Evolutionary conservation across 2,329 filamentous ascomycete species (phyloP).

Genomic region (Verticillium nubilum): DNA sequence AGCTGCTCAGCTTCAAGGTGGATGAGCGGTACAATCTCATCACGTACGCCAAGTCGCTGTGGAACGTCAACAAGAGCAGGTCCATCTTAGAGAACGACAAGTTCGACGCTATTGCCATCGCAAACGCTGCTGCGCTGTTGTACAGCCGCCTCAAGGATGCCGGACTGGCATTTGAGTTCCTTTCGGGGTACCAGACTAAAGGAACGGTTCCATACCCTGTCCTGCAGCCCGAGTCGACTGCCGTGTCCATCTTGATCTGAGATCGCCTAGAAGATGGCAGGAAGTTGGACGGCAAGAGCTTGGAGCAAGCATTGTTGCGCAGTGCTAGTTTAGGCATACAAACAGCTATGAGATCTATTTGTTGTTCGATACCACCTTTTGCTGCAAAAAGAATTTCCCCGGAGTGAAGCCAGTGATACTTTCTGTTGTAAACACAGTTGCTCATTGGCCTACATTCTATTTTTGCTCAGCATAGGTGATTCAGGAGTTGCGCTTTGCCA

Average conservation of each 20-base stretch:
- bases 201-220: slow-evolving; percentile 29
- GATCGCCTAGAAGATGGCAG: too few species aligned
- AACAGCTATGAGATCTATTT: too few species aligned
- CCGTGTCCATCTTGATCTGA: slow-evolving; percentile 23
- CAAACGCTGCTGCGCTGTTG: slow-evolving; percentile 15
- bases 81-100: slow-evolving; percentile 15
- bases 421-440: too few species aligned
- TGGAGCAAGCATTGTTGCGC: too few species aligned
- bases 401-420: too few species aligned
- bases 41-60: slow-evolving; percentile 32
- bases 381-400: too few species aligned
- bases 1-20: slow-evolving; percentile 37
- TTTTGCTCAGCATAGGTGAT: too few species aligned
- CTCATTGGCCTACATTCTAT: too few species aligned
- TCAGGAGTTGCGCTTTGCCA: too few species aligned
- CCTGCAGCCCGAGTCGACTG: slow-evolving; percentile 28
- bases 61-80: slow-evolving; percentile 18
- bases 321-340: too few species aligned
- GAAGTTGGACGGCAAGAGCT: neutral
- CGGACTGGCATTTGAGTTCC: slow-evolving; percentile 19
- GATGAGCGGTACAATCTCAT: slow-evolving; percentile 30
- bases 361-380: too few species aligned
- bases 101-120: slow-evolving; percentile 1
- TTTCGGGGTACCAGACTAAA: slow-evolving; percentile 23
- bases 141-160: slow-evolving; percentile 20